Evolutionary conservation across 2,329 filamentous ascomycete genomes (phyloP), one percentile per base, ranked within the genome.

Genomic region (Trichophyton verrucosum): DNA sequence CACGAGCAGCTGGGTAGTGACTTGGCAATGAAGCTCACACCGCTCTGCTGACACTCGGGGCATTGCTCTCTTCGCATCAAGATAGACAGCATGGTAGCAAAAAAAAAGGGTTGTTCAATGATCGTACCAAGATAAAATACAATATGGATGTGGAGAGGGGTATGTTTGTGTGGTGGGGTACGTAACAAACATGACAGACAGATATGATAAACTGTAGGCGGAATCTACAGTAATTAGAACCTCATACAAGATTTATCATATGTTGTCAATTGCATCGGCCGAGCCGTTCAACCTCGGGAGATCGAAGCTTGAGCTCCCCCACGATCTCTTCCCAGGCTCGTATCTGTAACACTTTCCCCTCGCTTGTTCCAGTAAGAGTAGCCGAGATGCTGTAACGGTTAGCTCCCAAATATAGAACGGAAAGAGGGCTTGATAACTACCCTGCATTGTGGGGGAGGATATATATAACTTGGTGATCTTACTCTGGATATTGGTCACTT

Each of bases 401-500:
- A 59, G 38, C 15, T 57, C 20, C 40, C 30, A 42, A 27, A 38
- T 57, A 20, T 57, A 57, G 30, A 36, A 40, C 20, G 13, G 9
- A 57, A 17, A 57, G 17, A 51, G 13, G 17, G 46, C 20, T 53
- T 30, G 11, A 20, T 24, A 20, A 20, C 20, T 20, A 38, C 44
- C 44, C 44, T 17, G 20, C 11, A 20, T 17, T 2, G 11, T 11
- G 22, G 49, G 22, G 13, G 7, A 6, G 22, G 49, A 17, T 36
- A 56, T 33, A 38, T 33, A 59, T 20, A 42, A 33, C 17, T n/a
- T 42, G n/a, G n/a, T 9, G 22, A 27, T 60, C 60, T 63, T 46
- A 63, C 62, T 63, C 60, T 17, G 60, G 60, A 57, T 59, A 63
- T 4, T 58, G 7, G 56, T 63, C 62, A 63, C 74, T 72, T 49